phyloP scores from a whole-genome alignment of 208 protist genomes.

The Trypanosoma vivax region DNA sequence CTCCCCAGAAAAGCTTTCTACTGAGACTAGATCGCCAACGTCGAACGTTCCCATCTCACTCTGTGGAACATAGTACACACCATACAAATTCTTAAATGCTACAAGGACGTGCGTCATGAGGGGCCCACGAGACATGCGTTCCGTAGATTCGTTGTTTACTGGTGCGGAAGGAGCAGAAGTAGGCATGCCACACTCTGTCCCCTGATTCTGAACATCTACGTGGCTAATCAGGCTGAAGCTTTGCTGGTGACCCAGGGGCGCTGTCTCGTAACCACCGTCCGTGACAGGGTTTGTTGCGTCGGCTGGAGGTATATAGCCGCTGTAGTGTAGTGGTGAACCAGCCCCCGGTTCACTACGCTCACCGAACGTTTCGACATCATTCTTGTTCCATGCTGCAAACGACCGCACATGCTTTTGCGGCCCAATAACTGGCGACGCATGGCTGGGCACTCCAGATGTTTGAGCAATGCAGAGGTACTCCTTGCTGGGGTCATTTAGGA shows the following conservation, averaged over 20 bases:
- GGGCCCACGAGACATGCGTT: neutral
- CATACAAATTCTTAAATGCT: conserved; percentile 48
- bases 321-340: neutral
- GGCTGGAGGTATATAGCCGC: conserved; percentile 7
- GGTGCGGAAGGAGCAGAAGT: neutral
- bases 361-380: conserved; percentile 12
- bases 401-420: conserved; percentile 13
- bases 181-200: neutral
- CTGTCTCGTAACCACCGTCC: conserved; percentile 18
- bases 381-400: conserved; percentile 18
- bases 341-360: neutral
- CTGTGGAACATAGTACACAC: conserved; percentile 49
- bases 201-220: neutral
- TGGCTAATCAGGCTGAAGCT: conserved; percentile 20
- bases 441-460: neutral
- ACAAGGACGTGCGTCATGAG: conserved; percentile 44
- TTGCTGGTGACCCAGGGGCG: conserved; percentile 20
- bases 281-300: neutral
- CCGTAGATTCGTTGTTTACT: neutral
- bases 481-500: conserved; percentile 1
- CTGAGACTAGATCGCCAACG: conserved; percentile 62
- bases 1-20: conserved; percentile 43
- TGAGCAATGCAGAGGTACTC: conserved; percentile 15
- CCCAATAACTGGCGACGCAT: neutral
- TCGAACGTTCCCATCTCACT: conserved; percentile 23